phyloP scores from a whole-genome alignment of 768 basidiomycete species.

The Chiua virens region DNA sequence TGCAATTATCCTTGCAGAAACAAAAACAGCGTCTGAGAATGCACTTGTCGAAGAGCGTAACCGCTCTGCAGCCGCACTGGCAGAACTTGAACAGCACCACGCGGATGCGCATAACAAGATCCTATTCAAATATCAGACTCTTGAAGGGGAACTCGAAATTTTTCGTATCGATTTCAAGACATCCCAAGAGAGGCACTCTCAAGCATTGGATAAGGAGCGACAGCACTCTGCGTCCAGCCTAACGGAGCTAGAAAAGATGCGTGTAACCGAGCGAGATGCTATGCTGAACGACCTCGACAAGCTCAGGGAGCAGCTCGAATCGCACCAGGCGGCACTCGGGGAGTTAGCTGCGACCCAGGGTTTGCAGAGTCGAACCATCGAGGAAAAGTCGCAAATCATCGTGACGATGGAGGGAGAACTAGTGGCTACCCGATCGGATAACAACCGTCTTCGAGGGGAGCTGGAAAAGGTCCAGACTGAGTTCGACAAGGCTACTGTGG shows the following conservation, averaged over 20 bases:
- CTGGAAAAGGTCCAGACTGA: slow-evolving; percentile 54
- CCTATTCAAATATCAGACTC: slow-evolving; percentile 34
- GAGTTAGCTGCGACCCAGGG: slow-evolving; percentile 37
- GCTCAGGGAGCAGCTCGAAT: slow-evolving; percentile 51
- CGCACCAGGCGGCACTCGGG: slow-evolving; percentile 48
- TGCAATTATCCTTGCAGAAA: slow-evolving; percentile 36
- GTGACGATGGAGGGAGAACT: slow-evolving; percentile 52
- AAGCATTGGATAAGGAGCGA: slow-evolving; percentile 28
- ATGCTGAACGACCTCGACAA: slow-evolving; percentile 49
- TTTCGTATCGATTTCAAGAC: slow-evolving; percentile 46
- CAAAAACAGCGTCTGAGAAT: slow-evolving; percentile 32
- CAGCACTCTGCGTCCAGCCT: slow-evolving; percentile 22
- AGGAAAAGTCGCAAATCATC: slow-evolving; percentile 51
- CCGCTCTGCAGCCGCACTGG: slow-evolving; percentile 42
- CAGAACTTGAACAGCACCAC: slow-evolving; percentile 52
- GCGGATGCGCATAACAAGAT: slow-evolving; percentile 46
- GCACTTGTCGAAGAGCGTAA: slow-evolving; percentile 48
- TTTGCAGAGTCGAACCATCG: slow-evolving; percentile 47
- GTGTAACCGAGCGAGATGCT: slow-evolving; percentile 20
- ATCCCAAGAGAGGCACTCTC: slow-evolving; percentile 15
- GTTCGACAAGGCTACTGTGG: slow-evolving; percentile 53
- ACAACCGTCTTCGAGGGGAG: slow-evolving; percentile 42
- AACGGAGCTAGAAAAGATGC: slow-evolving; percentile 16
- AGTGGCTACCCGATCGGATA: slow-evolving; percentile 37
- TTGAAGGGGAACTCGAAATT: slow-evolving; percentile 56